A percentile compares a stretch with the other conserved stretches of the same genome.
Conservation (phyloP, 2,329 filamentous ascomycete species). For the Cordyceps cateniannulata region DNA sequence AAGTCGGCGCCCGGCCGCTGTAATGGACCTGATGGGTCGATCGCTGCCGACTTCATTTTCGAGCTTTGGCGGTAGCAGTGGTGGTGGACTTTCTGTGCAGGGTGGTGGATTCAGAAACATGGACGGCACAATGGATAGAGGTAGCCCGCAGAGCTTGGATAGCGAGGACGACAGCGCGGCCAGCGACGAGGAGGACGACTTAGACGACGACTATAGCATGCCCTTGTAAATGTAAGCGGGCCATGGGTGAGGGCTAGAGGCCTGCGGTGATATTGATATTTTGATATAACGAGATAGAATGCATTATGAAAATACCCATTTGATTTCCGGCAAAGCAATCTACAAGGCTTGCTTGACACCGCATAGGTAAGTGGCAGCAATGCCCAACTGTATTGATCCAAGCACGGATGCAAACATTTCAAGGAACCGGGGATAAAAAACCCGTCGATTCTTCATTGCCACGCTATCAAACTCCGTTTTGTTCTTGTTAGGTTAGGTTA, state of each 20-base stretch:
- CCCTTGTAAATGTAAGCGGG: neutral
- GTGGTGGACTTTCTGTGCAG: slow-evolving; percentile 22
- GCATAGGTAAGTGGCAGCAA: neutral
- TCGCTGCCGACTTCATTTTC: slow-evolving; percentile 26
- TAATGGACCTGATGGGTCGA: slow-evolving; percentile 35
- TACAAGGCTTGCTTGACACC: neutral
- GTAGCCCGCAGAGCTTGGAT: slow-evolving; percentile 43
- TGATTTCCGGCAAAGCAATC: neutral
- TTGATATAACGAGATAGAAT: neutral
- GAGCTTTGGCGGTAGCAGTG: slow-evolving; percentile 18
- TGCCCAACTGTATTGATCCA: neutral
- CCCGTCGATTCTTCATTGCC: neutral
- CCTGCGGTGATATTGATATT: neutral
- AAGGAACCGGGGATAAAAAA: neutral
- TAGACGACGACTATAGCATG: slow-evolving; percentile 35
- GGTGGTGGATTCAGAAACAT: slow-evolving; percentile 37
- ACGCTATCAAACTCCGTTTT: neutral
- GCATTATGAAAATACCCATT: slow-evolving; percentile 9
- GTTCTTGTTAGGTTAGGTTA: no score
- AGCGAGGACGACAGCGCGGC: slow-evolving; percentile 47
- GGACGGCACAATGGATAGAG: slow-evolving; percentile 18
- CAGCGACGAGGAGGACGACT: slow-evolving; percentile 45
- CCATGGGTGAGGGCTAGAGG: neutral
- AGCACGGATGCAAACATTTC: neutral
- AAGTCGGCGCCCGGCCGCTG: slow-evolving; percentile 45